Evolutionary conservation across 2,329 filamentous ascomycete species (phyloP), one percentile per base, ranked within the genome.

Genomic region (Aspergillus amoenus): DNA sequence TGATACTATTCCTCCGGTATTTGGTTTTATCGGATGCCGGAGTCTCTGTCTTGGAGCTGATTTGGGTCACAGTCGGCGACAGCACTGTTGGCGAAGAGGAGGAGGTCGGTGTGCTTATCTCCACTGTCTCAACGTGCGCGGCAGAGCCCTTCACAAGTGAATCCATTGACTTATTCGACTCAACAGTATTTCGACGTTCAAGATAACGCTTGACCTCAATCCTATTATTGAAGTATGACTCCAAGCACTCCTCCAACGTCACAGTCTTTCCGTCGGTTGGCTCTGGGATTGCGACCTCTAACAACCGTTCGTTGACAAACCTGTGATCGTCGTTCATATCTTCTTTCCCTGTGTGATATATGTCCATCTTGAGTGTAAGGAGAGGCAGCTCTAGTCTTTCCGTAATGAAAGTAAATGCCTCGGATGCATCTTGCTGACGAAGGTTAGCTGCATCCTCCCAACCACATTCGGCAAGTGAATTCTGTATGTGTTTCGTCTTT

Each of bases 341-440:
- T 66, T 90, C 88, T 68, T 90, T 91, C 13, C 93, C 94, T 22
- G 91, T 90, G 68, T 97, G 94, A 65, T 93, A 97, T 13, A 97
- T 86, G 70, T 97, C 93, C 79, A 97, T 93, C 70, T 96, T 95
- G 39, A 97, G 76, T 0, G 93, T 93, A 24, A 97, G 82, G 2
- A 97, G 81, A 6, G 94, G 94, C 15, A 97, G 76, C 66, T 96
- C 88, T 18, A 99, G 82, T 21, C 88, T 91, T 64, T 92, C 93
- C 0, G 93, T 96, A 62, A 99, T 92, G 71, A 97, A 97, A 0
- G 88, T 90, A 70, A 97, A 97, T 1, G 93, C 93, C 74, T 99
- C 94, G 0, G 94, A 97, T 0, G 91, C 91, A 73, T 99, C 94
- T 75, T 99, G 94, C 70, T 97, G 94, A 65, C 87, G 84, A n/a